Percentiles rank a stretch among this genome's conserved stretches.
These are phyloP conservation scores for Ogataea pignaliae DNA, from an alignment of 805 yeast genomes.

Conservation along the genomic window DNA sequence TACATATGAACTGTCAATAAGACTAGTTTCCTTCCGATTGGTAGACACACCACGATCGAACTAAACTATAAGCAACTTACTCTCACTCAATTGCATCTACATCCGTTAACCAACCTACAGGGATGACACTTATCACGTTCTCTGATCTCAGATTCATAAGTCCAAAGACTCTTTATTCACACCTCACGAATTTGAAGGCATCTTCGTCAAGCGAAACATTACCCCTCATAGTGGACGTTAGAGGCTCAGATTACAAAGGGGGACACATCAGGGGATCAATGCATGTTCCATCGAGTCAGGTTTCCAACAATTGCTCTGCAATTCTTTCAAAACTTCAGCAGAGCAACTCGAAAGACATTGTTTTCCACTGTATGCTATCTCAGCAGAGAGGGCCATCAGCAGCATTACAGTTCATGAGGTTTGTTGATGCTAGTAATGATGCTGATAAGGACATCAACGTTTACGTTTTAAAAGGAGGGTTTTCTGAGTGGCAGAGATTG, in stretches of 20 bases:
- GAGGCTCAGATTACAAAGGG: slow-evolving; percentile 80
- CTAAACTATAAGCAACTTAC: too few species aligned
- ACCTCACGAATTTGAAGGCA: slow-evolving; percentile 32
- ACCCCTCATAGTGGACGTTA: slow-evolving; percentile 67
- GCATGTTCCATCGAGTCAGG: slow-evolving; percentile 50
- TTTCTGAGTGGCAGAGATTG: slow-evolving; percentile 71
- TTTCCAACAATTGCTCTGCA: slow-evolving; percentile 36
- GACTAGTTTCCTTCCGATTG: too few species aligned
- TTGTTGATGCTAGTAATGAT: slow-evolving; percentile 21
- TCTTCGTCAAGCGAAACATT: neutral
- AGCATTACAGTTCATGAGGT: slow-evolving; percentile 56
- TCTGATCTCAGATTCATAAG: slow-evolving; percentile 45
- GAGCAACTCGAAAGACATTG: slow-evolving; percentile 43
- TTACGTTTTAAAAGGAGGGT: slow-evolving; percentile 81
- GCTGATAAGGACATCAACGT: slow-evolving; percentile 39
- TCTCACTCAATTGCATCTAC: neutral
- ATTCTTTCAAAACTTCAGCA: slow-evolving; percentile 33
- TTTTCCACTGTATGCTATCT: slow-evolving; percentile 87
- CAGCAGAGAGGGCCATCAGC: slow-evolving; percentile 92
- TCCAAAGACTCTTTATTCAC: slow-evolving; percentile 39
- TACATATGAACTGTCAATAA: too few species aligned
- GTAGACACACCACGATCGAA: too few species aligned
- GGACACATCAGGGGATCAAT: slow-evolving; percentile 58
- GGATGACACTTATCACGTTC: slow-evolving; percentile 20
- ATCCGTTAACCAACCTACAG: too few species aligned